A percentile compares a stretch with the other conserved stretches of the same genome.
phyloP scores from a whole-genome alignment of 1,139 yeast genomes.

The Pichia sp. region DNA sequence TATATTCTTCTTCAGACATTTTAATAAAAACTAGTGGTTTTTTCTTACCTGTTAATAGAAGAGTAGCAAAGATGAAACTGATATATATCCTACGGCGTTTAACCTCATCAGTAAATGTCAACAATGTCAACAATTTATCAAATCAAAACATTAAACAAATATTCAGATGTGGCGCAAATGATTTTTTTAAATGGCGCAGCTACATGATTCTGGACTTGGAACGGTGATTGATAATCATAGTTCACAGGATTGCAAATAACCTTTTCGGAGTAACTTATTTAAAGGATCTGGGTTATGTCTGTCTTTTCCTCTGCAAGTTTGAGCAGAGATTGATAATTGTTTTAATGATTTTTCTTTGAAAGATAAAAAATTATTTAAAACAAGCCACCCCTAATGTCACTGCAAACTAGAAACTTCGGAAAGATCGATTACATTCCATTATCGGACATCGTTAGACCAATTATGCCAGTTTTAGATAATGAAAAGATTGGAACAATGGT shows the following conservation, averaged over 20 bases:
- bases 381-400: conserved; percentile 21
- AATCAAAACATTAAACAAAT: not conserved
- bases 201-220: not conserved
- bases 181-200: not conserved
- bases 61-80: no score
- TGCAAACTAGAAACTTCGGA: conserved; percentile 41
- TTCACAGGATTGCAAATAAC: not conserved
- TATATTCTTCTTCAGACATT: conserved; percentile 28
- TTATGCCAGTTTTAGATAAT: conserved; percentile 72
- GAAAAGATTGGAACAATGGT: conserved; percentile 75
- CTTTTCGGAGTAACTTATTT: no score
- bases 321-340: no score
- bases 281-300: no score
- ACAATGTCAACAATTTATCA: not conserved
- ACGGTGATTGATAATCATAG: not conserved
- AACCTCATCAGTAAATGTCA: no score
- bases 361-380: no score
- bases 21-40: no score
- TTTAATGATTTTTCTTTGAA: no score
- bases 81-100: no score
- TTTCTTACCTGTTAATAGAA: no score
- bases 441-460: conserved; percentile 64
- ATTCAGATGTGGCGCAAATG: not conserved
- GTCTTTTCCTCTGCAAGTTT: no score
- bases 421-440: conserved; percentile 57